Evolutionary conservation across 1,284 basidiomycete genomes (phyloP).

Genomic region (Erythrobasidium hasegawianum): DNA sequence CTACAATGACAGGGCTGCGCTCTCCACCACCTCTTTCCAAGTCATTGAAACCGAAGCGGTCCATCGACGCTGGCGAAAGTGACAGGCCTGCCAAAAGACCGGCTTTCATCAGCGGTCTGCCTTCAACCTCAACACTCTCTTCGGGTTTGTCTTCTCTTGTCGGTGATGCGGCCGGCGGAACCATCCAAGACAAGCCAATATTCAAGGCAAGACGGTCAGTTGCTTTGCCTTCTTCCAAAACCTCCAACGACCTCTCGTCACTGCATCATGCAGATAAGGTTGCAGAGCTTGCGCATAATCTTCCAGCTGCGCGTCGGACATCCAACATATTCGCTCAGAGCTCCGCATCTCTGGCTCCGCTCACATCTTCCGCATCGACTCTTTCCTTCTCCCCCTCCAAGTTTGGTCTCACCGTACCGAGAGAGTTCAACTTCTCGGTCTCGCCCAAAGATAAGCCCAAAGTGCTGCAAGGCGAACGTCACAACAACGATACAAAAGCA

Average conservation of each 20-base stretch:
- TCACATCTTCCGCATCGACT: slow-evolving; percentile 6
- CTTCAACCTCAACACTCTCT: neutral
- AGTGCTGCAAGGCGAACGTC: no score
- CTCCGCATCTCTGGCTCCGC: neutral
- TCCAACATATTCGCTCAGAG: neutral
- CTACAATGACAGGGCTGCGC: neutral
- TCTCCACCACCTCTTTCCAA: neutral
- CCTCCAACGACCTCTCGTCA: neutral
- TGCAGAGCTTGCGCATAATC: neutral
- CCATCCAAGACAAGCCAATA: neutral
- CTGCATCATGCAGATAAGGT: neutral
- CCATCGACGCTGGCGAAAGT: neutral
- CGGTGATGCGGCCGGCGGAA: neutral
- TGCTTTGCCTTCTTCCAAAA: neutral
- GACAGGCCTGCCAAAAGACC: neutral
- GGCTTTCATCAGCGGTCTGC: neutral
- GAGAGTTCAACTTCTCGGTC: neutral
- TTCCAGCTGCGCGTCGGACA: neutral
- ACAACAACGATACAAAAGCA: neutral
- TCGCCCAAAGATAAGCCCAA: neutral
- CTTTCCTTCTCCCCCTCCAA: slow-evolving; percentile 18
- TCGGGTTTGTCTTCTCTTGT: neutral
- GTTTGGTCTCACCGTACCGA: slow-evolving; percentile 11
- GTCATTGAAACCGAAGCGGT: neutral
- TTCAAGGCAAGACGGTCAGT: neutral